phyloP scores from a whole-genome alignment of 2,329 filamentous ascomycete genomes.

The Clathrospora elynae region DNA sequence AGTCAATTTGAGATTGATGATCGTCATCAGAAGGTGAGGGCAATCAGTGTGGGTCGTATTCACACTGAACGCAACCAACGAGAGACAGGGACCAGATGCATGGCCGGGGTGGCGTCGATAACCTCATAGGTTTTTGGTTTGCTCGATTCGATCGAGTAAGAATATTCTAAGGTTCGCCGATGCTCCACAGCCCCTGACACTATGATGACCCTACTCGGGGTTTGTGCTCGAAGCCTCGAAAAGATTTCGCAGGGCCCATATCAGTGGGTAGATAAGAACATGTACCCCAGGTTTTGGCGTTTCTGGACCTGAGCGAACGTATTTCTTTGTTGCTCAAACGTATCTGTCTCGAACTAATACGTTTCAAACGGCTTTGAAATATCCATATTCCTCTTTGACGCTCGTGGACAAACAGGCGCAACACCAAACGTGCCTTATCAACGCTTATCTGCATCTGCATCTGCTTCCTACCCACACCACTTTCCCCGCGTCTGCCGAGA shows the following conservation, averaged over 20 bases:
- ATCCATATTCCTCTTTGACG: constrained; percentile 16
- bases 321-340: constrained; percentile 7
- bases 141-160: constrained; percentile 46
- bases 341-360: constrained; percentile 3
- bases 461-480: constrained; percentile 21
- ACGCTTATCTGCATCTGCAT: constrained; percentile 40
- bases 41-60: constrained; percentile 8
- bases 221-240: constrained; percentile 11
- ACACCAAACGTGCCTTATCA: constrained; percentile 38
- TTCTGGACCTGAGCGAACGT: constrained; percentile 15
- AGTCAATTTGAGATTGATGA: neutral
- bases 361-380: constrained; percentile 1
- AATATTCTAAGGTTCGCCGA: constrained; percentile 17
- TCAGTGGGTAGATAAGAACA: constrained; percentile 41
- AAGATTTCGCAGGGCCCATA: constrained; percentile 20
- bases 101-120: constrained; percentile 33
- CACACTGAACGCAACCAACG: constrained; percentile 20
- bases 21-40: neutral
- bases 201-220: constrained; percentile 24
- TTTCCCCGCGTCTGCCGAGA: constrained; percentile 33
- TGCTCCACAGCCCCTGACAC: constrained; percentile 26
- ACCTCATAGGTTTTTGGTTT: constrained; percentile 35
- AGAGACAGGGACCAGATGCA: constrained; percentile 21
- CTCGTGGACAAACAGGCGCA: constrained; percentile 10
- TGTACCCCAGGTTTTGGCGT: constrained; percentile 45